Percentiles rank a stretch among this genome's conserved stretches.
These are phyloP conservation scores for Daldinia grandis DNA, from an alignment of 495 filamentous ascomycete species.

Conservation along the genomic window DNA sequence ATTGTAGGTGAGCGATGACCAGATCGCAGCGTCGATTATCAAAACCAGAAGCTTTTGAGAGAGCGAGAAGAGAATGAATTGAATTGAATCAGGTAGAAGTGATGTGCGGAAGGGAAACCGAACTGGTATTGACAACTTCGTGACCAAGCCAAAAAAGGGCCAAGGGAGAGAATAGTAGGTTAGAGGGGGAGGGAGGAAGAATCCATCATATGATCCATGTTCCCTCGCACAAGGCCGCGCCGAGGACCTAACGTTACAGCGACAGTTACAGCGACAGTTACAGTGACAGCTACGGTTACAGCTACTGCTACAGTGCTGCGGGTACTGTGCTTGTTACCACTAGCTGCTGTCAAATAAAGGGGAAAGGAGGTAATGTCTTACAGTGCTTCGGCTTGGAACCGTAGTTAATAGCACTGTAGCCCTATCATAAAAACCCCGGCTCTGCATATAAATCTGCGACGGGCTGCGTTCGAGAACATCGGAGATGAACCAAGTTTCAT, in stretches of 20 bases:
- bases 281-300: conserved; percentile 3
- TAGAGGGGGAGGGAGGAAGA: not conserved
- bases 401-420: conserved; percentile 11
- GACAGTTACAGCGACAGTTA: conserved; percentile 10
- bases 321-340: conserved; percentile 14
- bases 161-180: not conserved
- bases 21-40: conserved; percentile 30
- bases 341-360: not conserved
- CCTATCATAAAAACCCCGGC: conserved; percentile 1
- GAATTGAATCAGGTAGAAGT: not conserved
- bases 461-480: conserved; percentile 10
- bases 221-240: conserved; percentile 4
- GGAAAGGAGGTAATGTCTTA: not conserved
- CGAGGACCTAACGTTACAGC: not conserved
- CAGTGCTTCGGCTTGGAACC: conserved; percentile 1
- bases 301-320: conserved; percentile 19
- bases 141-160: not conserved
- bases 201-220: conserved; percentile 28
- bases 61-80: conserved; percentile 8
- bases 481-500: conserved; percentile 36
- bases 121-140: not conserved
- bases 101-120: not conserved
- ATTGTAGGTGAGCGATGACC: conserved; percentile 32
- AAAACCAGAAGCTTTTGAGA: conserved; percentile 3
- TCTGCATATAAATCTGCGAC: conserved; percentile 20